Percentiles rank a stretch among this genome's conserved stretches.
phyloP scores from a whole-genome alignment of 495 filamentous ascomycete genomes.

The Amniculicola lignicola region DNA sequence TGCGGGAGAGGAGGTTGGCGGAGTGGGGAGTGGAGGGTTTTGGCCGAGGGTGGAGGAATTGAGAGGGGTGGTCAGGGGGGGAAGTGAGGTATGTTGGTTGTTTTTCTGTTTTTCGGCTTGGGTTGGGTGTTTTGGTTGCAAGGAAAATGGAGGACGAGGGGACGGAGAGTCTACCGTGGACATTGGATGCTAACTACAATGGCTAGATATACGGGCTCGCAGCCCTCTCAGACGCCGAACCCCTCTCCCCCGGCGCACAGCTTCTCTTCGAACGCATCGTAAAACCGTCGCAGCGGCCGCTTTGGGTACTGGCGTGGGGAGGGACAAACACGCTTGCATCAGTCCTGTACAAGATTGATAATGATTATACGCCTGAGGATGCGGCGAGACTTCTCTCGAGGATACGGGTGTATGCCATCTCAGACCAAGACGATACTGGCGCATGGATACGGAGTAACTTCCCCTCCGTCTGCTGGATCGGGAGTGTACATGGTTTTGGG shows the following conservation, averaged over 20 bases:
- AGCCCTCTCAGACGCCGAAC: slow-evolving; percentile 22
- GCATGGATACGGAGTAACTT: slow-evolving; percentile 49
- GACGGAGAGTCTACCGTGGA: no score
- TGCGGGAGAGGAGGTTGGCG: slow-evolving; percentile 42
- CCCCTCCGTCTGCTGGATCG: slow-evolving; percentile 50
- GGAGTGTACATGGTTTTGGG: slow-evolving; percentile 49
- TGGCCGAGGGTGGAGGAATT: slow-evolving; percentile 43
- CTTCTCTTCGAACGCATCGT: slow-evolving; percentile 41
- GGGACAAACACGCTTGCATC: slow-evolving; percentile 50
- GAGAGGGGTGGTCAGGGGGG: slow-evolving; percentile 36
- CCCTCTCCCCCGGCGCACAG: slow-evolving; percentile 35
- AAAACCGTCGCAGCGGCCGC: slow-evolving; percentile 39
- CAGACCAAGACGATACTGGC: slow-evolving; percentile 52
- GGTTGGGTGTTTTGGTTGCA: no score
- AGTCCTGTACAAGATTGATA: slow-evolving; percentile 42
- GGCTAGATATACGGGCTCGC: slow-evolving; percentile 27
- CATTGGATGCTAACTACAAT: no score
- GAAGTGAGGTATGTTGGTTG: slow-evolving; percentile 25
- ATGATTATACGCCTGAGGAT: slow-evolving; percentile 35
- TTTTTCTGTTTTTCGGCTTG: no score
- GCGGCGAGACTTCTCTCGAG: slow-evolving; percentile 39
- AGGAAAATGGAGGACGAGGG: no score
- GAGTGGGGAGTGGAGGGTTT: slow-evolving; percentile 34
- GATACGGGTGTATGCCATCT: slow-evolving; percentile 50
- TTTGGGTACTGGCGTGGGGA: slow-evolving; percentile 51